phyloP scores from a whole-genome alignment of 768 basidiomycete species.

The Suillus paluster region DNA sequence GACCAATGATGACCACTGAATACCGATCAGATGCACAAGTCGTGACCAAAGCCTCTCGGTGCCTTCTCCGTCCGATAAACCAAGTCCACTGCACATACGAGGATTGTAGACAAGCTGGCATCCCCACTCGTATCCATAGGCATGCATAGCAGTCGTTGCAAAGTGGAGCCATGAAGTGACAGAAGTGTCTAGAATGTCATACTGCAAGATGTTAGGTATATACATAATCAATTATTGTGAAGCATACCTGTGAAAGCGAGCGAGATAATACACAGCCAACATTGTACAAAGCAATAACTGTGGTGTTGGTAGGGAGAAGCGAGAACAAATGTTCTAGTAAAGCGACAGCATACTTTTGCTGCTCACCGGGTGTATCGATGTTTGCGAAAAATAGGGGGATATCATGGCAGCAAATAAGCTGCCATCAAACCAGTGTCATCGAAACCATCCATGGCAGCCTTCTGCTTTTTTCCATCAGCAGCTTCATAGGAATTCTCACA shows the following conservation, averaged over 20 bases:
- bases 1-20: slow-evolving; percentile 38
- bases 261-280: slow-evolving; percentile 41
- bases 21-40: slow-evolving; percentile 38
- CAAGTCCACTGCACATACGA: slow-evolving; percentile 8
- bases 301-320: slow-evolving; percentile 33
- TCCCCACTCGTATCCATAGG: slow-evolving; percentile 43
- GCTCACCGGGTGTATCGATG: slow-evolving; percentile 44
- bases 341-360: slow-evolving; percentile 43
- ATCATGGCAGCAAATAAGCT: slow-evolving; percentile 42
- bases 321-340: slow-evolving; percentile 36
- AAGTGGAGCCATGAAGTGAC: slow-evolving; percentile 28
- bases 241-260: slow-evolving; percentile 29
- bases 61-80: slow-evolving; percentile 15
- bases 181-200: not conserved
- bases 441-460: slow-evolving; percentile 28
- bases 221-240: not conserved
- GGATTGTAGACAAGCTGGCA: slow-evolving; percentile 32
- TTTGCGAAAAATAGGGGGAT: slow-evolving; percentile 41
- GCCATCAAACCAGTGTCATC: slow-evolving; percentile 44
- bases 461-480: slow-evolving; percentile 37
- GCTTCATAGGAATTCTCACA: not conserved
- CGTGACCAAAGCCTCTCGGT: slow-evolving; percentile 37
- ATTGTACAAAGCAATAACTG: slow-evolving; percentile 32
- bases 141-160: slow-evolving; percentile 43
- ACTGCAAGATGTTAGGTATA: not conserved